phyloP scores from a whole-genome alignment of 352 stramenopile genomes.

The Globisporangium nodosum region DNA sequence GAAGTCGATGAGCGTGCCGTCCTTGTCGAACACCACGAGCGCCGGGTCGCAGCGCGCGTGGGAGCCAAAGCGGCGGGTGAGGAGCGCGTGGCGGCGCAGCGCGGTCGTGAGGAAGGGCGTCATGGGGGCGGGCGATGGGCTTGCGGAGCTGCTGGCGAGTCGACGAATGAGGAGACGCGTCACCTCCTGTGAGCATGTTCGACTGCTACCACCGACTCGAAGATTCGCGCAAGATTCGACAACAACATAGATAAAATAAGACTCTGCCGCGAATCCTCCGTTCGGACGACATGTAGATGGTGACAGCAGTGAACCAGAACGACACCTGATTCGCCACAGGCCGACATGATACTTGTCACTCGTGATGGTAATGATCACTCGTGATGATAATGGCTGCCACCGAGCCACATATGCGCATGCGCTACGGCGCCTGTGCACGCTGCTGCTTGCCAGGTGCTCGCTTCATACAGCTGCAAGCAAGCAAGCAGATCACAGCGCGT shows the following conservation, averaged over 20 bases:
- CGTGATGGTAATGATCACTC: no score
- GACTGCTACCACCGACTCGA: slow-evolving; percentile 1
- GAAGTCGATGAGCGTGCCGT: slow-evolving; percentile 89
- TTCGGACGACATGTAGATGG: background rate
- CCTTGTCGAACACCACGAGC: slow-evolving; percentile 88
- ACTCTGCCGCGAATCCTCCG: background rate
- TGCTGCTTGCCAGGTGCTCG: no score
- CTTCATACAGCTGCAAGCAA: no score
- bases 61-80: background rate
- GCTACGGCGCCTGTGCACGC: no score
- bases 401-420: no score
- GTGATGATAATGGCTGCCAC: no score
- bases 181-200: background rate
- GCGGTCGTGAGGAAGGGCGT: no score
- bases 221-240: slow-evolving; percentile 3
- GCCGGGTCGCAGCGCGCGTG: slow-evolving; percentile 40
- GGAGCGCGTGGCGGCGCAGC: background rate
- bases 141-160: no score
- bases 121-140: no score
- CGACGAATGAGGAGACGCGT: no score
- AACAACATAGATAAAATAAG: no score
- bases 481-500: no score
- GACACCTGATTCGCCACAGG: background rate
- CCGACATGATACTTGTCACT: background rate
- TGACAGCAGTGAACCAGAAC: background rate